Conservation (phyloP, 2,329 filamentous ascomycete species). For the Niveomyces coronatus region DNA sequence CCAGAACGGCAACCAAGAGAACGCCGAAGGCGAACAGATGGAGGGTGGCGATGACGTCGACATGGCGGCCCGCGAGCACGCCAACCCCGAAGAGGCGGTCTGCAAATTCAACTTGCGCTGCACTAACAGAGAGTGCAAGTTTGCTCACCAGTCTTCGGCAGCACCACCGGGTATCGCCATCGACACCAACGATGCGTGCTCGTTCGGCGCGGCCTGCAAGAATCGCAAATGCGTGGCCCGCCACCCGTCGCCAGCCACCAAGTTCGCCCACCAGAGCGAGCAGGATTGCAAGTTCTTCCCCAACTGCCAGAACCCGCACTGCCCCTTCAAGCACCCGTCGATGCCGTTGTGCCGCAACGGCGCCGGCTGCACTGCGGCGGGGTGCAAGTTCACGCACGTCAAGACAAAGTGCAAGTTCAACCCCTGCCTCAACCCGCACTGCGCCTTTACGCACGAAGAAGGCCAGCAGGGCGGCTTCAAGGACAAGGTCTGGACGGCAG, state of each 20-base stretch:
- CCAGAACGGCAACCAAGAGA: constrained; percentile 29
- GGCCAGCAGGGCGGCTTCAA: constrained; percentile 78
- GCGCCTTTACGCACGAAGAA: constrained; percentile 81
- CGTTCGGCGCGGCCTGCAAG: constrained; percentile 84
- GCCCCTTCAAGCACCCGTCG: constrained; percentile 79
- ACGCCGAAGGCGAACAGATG: constrained; percentile 22
- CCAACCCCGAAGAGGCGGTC: constrained; percentile 53
- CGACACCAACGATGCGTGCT: constrained; percentile 71
- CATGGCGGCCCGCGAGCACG: constrained; percentile 45
- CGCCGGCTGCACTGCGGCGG: constrained; percentile 67
- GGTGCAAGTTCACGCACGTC: constrained; percentile 85
- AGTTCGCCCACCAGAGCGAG: constrained; percentile 66
- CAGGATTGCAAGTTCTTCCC: constrained; percentile 87
- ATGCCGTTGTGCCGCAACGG: constrained; percentile 88
- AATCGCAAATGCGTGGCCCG: constrained; percentile 88
- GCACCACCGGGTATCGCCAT: constrained; percentile 68
- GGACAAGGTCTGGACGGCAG: constrained; percentile 85
- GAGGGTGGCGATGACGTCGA: constrained; percentile 53
- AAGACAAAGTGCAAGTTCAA: constrained; percentile 81
- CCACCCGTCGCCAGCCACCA: constrained; percentile 83
- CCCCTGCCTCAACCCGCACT: constrained; percentile 82
- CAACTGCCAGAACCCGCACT: constrained; percentile 79
- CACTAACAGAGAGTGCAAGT: constrained; percentile 81
- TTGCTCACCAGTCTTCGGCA: constrained; percentile 87
- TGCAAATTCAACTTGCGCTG: constrained; percentile 89